These are phyloP conservation scores for Cyclotella kingstonii DNA, from an alignment of 108 stramenopile species.

Conservation along the genomic window DNA sequence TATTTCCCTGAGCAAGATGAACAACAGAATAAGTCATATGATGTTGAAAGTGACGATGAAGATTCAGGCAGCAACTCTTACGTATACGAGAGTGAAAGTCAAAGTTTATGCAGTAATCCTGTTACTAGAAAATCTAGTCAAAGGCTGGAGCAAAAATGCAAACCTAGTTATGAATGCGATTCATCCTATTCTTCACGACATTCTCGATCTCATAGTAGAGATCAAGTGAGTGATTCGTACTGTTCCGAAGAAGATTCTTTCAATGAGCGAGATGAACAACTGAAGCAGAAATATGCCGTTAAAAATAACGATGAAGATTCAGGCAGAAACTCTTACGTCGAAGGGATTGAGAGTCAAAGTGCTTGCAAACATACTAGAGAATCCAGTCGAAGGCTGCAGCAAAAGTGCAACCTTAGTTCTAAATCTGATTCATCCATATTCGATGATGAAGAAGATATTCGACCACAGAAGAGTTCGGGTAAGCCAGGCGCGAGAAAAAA, in stretches of 20 bases:
- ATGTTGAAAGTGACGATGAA: not conserved
- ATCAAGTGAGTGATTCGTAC: not conserved
- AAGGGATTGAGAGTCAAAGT: not conserved
- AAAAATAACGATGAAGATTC: not conserved
- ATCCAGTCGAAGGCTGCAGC: too few species aligned
- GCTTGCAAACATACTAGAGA: not conserved
- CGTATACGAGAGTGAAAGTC: not conserved
- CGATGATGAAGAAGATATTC: not conserved
- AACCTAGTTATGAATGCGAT: slow-evolving; percentile 19
- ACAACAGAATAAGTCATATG: not conserved
- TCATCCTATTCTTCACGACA: not conserved
- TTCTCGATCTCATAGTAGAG: not conserved
- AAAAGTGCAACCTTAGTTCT: slow-evolving; percentile 24
- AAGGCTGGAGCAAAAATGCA: too few species aligned
- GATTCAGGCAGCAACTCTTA: not conserved
- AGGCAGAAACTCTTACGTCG: not conserved
- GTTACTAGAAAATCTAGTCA: not conserved
- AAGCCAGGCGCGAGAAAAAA: not conserved
- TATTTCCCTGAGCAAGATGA: not conserved
- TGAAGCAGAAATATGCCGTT: not conserved
- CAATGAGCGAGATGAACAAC: not conserved
- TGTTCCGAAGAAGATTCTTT: too few species aligned
- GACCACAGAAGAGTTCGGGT: not conserved
- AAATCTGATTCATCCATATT: not conserved
- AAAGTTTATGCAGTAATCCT: not conserved